Base-by-base conservation (phyloP, 169 alveolate genomes). In the Fabrea salina region DNA sequence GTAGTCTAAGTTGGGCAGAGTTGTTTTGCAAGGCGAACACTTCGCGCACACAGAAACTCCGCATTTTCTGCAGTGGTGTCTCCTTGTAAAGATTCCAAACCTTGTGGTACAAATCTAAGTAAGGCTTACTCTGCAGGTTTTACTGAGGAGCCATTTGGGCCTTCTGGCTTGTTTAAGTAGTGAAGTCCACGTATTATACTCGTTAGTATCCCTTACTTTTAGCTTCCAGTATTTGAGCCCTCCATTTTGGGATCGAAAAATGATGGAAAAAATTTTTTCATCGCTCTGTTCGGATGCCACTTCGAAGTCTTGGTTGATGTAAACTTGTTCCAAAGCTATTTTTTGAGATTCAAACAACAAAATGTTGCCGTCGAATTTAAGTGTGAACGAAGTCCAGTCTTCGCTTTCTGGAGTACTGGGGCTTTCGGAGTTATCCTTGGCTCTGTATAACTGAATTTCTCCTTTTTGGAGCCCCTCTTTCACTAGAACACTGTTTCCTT, bases 21-120 rank as follows among this genome's bases (percentile, higher is more conserved):
- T 61, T 2, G 41, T 61, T 35, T 13, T 61, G 13, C 32, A 16
- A 27, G 74, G 74, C 25, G 74, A 61, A 51, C 74, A 61, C 11
- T 61, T 51, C 32, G 16, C 41, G 32, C 74, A 61, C 25, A 61
- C 32, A 11, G 41, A 61, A 2, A 16, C 25, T 22, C 74, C 74
- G 49, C 74, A 61, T 32, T 22, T 35, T 33, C 74, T 47, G 32
- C 74, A 61, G 39, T 61, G 74, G 39, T 61, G 74, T 61, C 32
- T 22, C 13, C 74, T 22, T 22, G 32, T 13, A 16, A 27, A 30
- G 13, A 61, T 13, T 8, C 50, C 50, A 37, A 61, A 61, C 8
- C 25, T 61, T 37, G 32, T 61, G 3, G 25, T 16, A 27, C 74
- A 61, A 2, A 7, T 99, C 99, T 7, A 99, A 98, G 82, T 98